phyloP scores from a whole-genome alignment of 2,329 filamentous ascomycete genomes.

The Hysterium pulicare region DNA sequence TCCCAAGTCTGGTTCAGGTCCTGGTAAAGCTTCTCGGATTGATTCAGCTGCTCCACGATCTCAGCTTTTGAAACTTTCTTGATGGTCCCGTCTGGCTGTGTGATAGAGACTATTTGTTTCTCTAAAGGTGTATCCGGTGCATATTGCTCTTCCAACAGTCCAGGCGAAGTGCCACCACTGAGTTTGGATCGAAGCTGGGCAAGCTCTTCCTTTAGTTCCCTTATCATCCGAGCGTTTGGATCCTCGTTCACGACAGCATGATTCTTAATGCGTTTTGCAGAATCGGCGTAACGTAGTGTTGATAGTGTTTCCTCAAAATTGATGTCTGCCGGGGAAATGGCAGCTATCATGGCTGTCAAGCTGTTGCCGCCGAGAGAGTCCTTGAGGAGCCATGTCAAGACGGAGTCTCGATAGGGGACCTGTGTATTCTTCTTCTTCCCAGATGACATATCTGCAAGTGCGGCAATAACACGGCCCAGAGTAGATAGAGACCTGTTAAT shows the following conservation, averaged over 20 bases:
- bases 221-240: conserved; percentile 97
- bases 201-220: conserved; percentile 94
- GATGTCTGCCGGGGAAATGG: conserved; percentile 96
- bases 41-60: conserved; percentile 91
- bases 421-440: conserved; percentile 76
- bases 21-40: conserved; percentile 92
- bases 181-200: conserved; percentile 83
- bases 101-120: conserved; percentile 94
- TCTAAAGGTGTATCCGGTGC: conserved; percentile 89
- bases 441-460: conserved; percentile 83
- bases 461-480: conserved; percentile 93
- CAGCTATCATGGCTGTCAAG: conserved; percentile 99
- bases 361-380: conserved; percentile 97
- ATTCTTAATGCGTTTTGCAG: conserved; percentile 99
- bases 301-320: conserved; percentile 98
- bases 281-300: conserved; percentile 93
- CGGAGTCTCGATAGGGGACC: conserved; percentile 95
- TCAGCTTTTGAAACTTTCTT: conserved; percentile 98
- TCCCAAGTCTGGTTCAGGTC: conserved; percentile 99
- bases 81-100: conserved; percentile 74
- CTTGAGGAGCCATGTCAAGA: conserved; percentile 94
- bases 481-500: conserved; percentile 98
- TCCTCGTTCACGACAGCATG: conserved; percentile 99
- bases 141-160: conserved; percentile 70
- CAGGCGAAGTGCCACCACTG: conserved; percentile 43